phyloP scores from a whole-genome alignment of 768 basidiomycete genomes.

The Hericium erinaceus region DNA sequence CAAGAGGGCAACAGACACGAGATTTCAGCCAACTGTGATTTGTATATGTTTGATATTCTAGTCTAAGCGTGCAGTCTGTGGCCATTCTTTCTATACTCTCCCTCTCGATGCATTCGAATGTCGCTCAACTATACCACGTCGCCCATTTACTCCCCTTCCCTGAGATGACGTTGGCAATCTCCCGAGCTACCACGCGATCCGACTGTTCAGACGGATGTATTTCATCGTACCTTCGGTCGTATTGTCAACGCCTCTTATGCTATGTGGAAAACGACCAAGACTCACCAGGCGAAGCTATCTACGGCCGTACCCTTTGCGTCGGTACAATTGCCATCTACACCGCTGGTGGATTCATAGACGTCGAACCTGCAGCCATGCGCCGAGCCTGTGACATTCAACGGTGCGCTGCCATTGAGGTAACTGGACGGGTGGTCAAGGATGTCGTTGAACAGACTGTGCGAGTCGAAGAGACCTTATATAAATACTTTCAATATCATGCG shows the following conservation, averaged over 20 bases:
- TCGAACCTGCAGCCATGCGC: slow-evolving; percentile 39
- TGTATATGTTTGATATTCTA: no score
- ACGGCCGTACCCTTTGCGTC: slow-evolving; percentile 31
- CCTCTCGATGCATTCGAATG: no score
- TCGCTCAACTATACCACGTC: slow-evolving; percentile 37
- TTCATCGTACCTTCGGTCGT: slow-evolving; percentile 35
- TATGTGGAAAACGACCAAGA: no score
- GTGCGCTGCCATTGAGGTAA: background rate
- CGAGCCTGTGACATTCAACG: slow-evolving; percentile 30
- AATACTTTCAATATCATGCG: slow-evolving; percentile 16
- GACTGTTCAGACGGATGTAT: slow-evolving; percentile 54
- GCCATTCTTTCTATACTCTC: no score
- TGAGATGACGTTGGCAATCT: slow-evolving; percentile 38
- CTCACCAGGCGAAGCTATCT: slow-evolving; percentile 57
- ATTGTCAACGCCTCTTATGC: background rate
- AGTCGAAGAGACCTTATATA: slow-evolving; percentile 16
- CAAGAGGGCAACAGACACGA: no score
- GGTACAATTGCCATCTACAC: slow-evolving; percentile 24
- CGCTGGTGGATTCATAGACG: slow-evolving; percentile 22
- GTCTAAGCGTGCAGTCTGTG: no score
- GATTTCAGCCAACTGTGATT: no score
- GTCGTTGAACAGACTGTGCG: background rate
- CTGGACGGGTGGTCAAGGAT: background rate
- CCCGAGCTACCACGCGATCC: slow-evolving; percentile 41
- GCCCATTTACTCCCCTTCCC: slow-evolving; percentile 36